Evolutionary conservation across 2,329 filamentous ascomycete genomes (phyloP).

Genomic region (Pseudogymnoascus pannorum): DNA sequence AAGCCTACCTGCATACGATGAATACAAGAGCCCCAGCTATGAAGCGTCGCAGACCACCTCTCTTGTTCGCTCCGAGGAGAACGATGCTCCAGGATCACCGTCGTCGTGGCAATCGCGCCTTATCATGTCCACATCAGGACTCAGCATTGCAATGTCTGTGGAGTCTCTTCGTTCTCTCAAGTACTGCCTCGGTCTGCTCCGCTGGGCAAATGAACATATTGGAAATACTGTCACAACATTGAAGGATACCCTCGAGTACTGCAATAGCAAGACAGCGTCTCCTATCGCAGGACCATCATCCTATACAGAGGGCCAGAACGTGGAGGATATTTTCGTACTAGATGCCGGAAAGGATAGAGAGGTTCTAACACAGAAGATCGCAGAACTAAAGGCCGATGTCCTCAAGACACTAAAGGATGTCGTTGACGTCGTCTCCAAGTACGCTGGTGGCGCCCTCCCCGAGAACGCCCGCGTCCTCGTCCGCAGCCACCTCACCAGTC

Average conservation of each 20-base stretch:
- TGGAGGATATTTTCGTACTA: conserved; percentile 9
- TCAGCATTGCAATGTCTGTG: conserved; percentile 86
- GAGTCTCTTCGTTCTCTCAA: conserved; percentile 78
- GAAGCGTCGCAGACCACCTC: conserved; percentile 43
- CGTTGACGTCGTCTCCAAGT: conserved; percentile 78
- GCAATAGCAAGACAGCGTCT: conserved; percentile 34
- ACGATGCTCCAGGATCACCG: conserved; percentile 19
- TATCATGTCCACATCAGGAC: conserved; percentile 82
- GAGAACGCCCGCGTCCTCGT: conserved; percentile 83
- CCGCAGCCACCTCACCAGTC: conserved; percentile 70
- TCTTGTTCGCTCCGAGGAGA: conserved; percentile 10
- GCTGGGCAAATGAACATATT: conserved; percentile 75
- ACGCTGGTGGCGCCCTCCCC: conserved; percentile 83
- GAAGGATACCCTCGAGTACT: conserved; percentile 71
- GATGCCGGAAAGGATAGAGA: conserved; percentile 17
- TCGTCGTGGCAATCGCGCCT: conserved; percentile 71
- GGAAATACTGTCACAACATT: conserved; percentile 67
- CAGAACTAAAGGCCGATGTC: conserved; percentile 60
- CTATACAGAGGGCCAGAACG: conserved; percentile 15
- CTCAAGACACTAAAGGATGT: conserved; percentile 74
- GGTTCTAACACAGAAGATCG: conserved; percentile 42
- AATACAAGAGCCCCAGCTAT: conserved; percentile 67
- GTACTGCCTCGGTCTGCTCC: conserved; percentile 74
- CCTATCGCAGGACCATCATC: conserved; percentile 11
- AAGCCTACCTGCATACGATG: conserved; percentile 76